Percentiles rank a stretch among this genome's conserved stretches.
phyloP scores from a whole-genome alignment of 176 grass and related monocot species.

The Saccharum spontaneum region DNA sequence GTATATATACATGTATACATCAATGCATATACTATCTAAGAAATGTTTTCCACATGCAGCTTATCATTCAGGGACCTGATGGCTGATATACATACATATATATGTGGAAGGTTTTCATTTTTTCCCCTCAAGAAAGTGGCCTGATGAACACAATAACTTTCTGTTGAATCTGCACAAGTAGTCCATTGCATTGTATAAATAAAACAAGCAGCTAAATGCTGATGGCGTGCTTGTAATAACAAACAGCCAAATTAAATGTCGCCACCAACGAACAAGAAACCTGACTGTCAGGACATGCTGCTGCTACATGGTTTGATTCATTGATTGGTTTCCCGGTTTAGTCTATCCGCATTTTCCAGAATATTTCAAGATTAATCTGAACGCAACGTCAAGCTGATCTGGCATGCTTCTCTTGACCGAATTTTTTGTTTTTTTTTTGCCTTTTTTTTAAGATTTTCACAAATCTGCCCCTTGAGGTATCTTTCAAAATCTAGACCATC shows the following conservation, averaged over 20 bases:
- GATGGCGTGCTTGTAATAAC: neutral
- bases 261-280: slow-evolving; percentile 41
- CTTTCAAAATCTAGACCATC: too few relatives aligned
- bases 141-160: neutral
- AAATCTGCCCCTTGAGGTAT: too few relatives aligned
- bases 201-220: neutral
- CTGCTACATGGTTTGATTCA: neutral
- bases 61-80: neutral
- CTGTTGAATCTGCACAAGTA: neutral
- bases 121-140: neutral
- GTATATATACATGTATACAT: neutral
- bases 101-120: neutral
- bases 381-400: neutral
- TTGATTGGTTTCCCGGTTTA: neutral
- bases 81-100: neutral
- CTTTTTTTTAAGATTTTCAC: too few relatives aligned
- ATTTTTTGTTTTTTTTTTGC: too few relatives aligned
- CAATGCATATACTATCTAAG: neutral
- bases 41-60: neutral
- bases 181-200: neutral
- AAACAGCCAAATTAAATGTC: slow-evolving; percentile 40
- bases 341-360: neutral
- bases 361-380: slow-evolving; percentile 17
- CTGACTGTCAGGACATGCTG: neutral
- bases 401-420: neutral